Base-by-base conservation (phyloP, 2,329 filamentous ascomycete species). In the Pseudocercospora eumusae region DNA sequence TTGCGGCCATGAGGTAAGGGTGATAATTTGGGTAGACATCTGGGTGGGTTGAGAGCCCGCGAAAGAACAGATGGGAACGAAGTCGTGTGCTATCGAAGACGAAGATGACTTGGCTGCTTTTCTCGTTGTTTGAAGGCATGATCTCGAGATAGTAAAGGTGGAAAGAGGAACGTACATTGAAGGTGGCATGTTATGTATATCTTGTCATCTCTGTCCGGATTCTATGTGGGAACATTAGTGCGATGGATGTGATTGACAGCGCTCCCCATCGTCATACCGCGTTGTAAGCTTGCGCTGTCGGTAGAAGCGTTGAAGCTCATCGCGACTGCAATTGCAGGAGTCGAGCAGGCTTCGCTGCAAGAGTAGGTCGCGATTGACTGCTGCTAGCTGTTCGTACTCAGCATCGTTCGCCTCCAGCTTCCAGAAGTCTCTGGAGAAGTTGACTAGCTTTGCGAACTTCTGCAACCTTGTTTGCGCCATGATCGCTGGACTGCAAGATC, bases 11-110 rank as follows among this genome's bases (percentile, higher is more conserved):
- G 18, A 63, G 52, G 31, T 45, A 63, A 6, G 61, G 61, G 28
- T 63, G 61, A 28, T 47, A 57, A 15, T 50, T 54, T 13, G 57
- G 33, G n/a, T 21, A 23, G 18, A 63, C n/a, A 20, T 31, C 23
- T 20, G 50, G 52, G 31, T 63, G 57, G 7, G 61, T 63, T n/a
- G 49, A 55, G 13, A 63, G 25, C 20, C 47, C 60, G n/a, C 61
- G 57, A 20, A 59, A 63, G 61, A 63, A 63, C 1, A 63, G 57
- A 27, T 63, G 57, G 9, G 61, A 63, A 9, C 61, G 61, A n/a
- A 55, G 57, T 21, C 61, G 57, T 5, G 61, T 45, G 25, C 36
- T 50, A 44, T 63, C 61, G 52, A 60, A 63, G 28, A 63, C 40
- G 28, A 60, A 63, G 57, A 63, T 49, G 23, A 15, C 4, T 4